These are phyloP conservation scores for Guadua angustifolia DNA, from an alignment of 176 grass and related monocot species.

Conservation along the genomic window DNA sequence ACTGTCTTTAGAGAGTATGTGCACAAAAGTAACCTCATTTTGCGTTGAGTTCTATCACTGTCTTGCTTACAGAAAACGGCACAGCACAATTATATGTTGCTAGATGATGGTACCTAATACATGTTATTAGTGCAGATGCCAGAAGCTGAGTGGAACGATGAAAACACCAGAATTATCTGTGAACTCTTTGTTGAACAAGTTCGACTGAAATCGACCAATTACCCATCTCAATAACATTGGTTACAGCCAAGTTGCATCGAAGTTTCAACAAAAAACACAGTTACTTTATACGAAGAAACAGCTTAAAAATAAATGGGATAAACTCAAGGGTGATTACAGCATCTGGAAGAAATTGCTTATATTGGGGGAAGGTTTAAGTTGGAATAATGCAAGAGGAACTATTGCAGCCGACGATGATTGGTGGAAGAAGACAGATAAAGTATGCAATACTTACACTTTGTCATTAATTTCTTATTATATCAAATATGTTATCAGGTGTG, in stretches of 20 bases:
- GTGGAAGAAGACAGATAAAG: constrained; percentile 56
- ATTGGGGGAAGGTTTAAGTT: constrained; percentile 27
- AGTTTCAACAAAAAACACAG: constrained; percentile 46
- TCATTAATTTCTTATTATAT: not conserved
- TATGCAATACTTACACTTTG: constrained; percentile 20
- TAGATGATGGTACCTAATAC: not conserved
- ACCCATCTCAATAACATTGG: constrained; percentile 55
- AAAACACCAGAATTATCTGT: constrained; percentile 44
- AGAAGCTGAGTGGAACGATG: constrained; percentile 60
- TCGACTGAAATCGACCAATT: constrained; percentile 43
- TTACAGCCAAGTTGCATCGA: constrained; percentile 30
- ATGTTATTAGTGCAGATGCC: constrained; percentile 39
- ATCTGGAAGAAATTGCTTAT: constrained; percentile 48
- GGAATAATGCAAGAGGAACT: constrained; percentile 43
- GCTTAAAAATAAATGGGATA: constrained; percentile 61
- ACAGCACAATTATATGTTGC: not conserved
- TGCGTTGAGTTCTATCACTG: not conserved
- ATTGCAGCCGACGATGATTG: constrained; percentile 46
- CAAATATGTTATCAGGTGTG: not conserved
- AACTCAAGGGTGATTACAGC: constrained; percentile 46
- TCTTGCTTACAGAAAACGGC: not conserved
- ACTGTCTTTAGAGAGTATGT: not conserved
- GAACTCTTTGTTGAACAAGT: constrained; percentile 56
- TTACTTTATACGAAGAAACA: constrained; percentile 46
- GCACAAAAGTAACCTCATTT: not conserved